Percentiles rank a stretch among this genome's conserved stretches.
Evolutionary conservation across 1,139 yeast genomes (phyloP).

Genomic region (Magnusiomyces fungicola): DNA sequence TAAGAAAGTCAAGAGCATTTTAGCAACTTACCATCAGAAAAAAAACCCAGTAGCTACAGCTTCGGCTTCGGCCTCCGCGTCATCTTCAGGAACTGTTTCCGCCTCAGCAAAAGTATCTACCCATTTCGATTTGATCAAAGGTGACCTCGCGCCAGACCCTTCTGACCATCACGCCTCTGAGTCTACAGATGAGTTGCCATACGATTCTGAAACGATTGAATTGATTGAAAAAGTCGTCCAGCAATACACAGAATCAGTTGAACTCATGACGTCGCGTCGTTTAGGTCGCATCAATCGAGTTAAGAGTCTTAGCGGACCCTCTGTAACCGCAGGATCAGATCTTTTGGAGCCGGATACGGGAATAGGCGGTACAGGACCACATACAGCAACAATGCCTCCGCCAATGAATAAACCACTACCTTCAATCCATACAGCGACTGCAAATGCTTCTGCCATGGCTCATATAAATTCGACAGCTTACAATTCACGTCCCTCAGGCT

Average conservation of each 20-base stretch:
- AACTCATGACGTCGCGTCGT: conserved; percentile 5
- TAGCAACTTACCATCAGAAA: conserved; percentile 7
- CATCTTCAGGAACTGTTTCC: background rate
- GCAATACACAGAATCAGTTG: conserved; percentile 11
- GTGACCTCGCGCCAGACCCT: background rate
- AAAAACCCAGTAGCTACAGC: background rate
- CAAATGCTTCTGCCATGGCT: background rate
- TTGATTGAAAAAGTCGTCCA: conserved; percentile 12
- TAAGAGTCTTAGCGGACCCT: too few species aligned
- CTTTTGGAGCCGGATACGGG: background rate
- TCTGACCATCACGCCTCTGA: background rate
- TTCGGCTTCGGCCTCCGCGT: background rate
- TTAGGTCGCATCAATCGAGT: background rate
- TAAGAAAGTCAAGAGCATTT: conserved; percentile 14
- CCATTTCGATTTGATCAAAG: too few species aligned
- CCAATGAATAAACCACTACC: background rate
- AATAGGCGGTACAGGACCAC: background rate
- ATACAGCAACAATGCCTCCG: background rate
- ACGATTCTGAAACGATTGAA: conserved; percentile 12
- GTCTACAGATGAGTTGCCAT: conserved; percentile 5
- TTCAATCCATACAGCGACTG: background rate
- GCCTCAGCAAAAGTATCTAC: background rate
- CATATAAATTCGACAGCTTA: background rate
- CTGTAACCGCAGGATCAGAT: conserved; percentile 1
- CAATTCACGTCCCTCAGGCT: background rate